A percentile compares a stretch with the other conserved stretches of the same genome.
Evolutionary conservation across 139 green algal genomes (phyloP).

Genomic region (Eudorina sp.): DNA sequence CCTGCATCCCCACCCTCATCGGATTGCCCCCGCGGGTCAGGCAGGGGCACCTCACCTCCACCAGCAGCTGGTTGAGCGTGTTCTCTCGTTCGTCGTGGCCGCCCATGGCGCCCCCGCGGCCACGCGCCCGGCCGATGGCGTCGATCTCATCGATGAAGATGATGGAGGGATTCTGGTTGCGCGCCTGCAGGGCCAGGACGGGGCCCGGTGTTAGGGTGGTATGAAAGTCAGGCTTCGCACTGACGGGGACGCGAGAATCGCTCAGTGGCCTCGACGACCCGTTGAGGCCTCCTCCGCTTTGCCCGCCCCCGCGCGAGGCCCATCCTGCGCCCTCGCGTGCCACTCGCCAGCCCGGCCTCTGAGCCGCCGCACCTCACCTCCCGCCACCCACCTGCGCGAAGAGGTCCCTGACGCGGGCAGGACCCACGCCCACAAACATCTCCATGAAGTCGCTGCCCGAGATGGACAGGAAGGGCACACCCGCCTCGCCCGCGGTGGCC

Average conservation of each 20-base stretch:
- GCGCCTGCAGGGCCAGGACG: constrained; percentile 73
- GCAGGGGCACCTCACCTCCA: constrained; percentile 79
- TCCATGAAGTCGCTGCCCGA: constrained; percentile 86
- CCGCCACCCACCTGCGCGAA: constrained; percentile 83
- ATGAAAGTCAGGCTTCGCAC: too few relatives aligned
- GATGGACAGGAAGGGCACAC: constrained; percentile 62
- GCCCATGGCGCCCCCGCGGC: constrained; percentile 83
- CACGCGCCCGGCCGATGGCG: constrained; percentile 88
- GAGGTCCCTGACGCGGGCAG: constrained; percentile 94
- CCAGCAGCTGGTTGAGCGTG: constrained; percentile 99
- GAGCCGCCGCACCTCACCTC: background rate
- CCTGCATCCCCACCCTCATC: too few relatives aligned
- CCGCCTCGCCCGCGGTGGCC: constrained; percentile 64
- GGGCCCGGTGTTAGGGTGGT: too few relatives aligned
- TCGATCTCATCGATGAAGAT: constrained; percentile 99
- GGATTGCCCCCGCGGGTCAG: too few relatives aligned
- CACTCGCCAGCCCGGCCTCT: too few relatives aligned
- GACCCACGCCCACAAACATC: constrained; percentile 93
- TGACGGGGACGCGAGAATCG: too few relatives aligned
- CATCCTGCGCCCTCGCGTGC: too few relatives aligned
- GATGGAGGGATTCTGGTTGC: constrained; percentile 90
- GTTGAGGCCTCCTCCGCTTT: too few relatives aligned
- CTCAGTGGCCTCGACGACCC: too few relatives aligned
- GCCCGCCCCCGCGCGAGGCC: too few relatives aligned
- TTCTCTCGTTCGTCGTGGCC: constrained; percentile 99